Conservation (phyloP, 192 early-diverging fungal species). For the Endogone sp. region DNA sequence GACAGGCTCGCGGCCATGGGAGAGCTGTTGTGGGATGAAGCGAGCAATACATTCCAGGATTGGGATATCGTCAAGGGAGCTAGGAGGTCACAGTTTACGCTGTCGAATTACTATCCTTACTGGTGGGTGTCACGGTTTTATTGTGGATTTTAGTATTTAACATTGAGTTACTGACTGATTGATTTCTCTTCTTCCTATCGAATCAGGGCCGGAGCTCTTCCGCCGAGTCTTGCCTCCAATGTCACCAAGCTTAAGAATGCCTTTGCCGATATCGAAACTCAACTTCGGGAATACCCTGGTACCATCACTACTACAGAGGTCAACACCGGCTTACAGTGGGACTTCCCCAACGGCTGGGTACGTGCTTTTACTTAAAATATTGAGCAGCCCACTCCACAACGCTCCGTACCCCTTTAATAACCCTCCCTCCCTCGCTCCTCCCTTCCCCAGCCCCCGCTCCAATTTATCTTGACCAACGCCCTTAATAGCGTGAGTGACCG, state of each 20-base stretch:
- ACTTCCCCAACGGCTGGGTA: conserved; percentile 64
- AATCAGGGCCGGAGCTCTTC: conserved; percentile 17
- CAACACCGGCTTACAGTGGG: conserved; percentile 69
- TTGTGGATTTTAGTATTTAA: no score
- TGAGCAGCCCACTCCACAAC: no score
- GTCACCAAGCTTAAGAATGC: conserved; percentile 23
- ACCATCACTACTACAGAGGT: conserved; percentile 54
- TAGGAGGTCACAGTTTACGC: conserved; percentile 32
- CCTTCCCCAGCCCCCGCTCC: conserved; percentile 42
- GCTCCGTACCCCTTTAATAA: no score
- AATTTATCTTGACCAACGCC: conserved; percentile 51
- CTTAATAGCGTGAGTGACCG: conserved; percentile 25
- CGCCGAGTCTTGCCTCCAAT: conserved; percentile 16
- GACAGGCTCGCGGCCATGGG: conserved; percentile 43
- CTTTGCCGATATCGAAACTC: conserved; percentile 30
- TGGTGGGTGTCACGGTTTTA: conserved; percentile 42
- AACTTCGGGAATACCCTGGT: conserved; percentile 47
- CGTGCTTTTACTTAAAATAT: not conserved
- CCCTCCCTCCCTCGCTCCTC: no score
- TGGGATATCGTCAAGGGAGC: conserved; percentile 40
- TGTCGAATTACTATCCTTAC: conserved; percentile 57
- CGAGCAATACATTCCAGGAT: conserved; percentile 46
- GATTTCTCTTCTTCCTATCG: not conserved
- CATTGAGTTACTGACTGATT: no score
- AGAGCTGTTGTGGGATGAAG: conserved; percentile 46